These are phyloP conservation scores for Ulota crispa DNA, from an alignment of 225 moss, liverwort and hornwort species.

Conservation along the genomic window DNA sequence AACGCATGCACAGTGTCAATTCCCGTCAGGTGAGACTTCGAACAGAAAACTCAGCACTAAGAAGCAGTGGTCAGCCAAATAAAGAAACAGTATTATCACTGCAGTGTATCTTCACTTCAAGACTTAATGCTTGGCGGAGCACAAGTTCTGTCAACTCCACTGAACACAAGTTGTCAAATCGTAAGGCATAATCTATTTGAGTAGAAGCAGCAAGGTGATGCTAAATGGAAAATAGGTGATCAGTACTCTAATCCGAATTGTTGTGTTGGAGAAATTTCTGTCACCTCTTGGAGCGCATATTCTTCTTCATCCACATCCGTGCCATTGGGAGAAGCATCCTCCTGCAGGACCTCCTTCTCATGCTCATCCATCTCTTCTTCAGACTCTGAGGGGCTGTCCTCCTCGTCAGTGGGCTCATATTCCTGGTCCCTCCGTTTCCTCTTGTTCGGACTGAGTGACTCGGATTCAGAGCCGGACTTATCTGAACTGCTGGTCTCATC, in stretches of 20 bases:
- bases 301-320: slow-evolving; percentile 51
- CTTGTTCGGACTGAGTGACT: slow-evolving; percentile 39
- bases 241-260: not conserved
- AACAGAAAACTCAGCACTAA: not conserved
- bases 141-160: not conserved
- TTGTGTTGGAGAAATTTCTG: not conserved
- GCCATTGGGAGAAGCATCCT: slow-evolving; percentile 17
- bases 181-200: not conserved
- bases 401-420: slow-evolving; percentile 61
- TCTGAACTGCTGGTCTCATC: slow-evolving; percentile 40
- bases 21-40: not conserved
- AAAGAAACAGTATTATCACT: not conserved
- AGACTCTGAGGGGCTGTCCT: slow-evolving; percentile 45
- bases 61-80: not conserved
- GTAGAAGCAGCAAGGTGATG: not conserved
- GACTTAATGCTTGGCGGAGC: not conserved
- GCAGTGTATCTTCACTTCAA: not conserved
- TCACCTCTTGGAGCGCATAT: slow-evolving; percentile 53
- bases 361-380: slow-evolving; percentile 50
- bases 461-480: slow-evolving; percentile 40
- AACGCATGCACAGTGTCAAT: slow-evolving; percentile 3
- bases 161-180: not conserved
- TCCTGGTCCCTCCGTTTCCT: slow-evolving; percentile 50
- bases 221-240: slow-evolving; percentile 1
- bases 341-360: slow-evolving; percentile 40